Base-by-base conservation (phyloP, 257 asterid genomes). In the Nicotiana otophora region DNA sequence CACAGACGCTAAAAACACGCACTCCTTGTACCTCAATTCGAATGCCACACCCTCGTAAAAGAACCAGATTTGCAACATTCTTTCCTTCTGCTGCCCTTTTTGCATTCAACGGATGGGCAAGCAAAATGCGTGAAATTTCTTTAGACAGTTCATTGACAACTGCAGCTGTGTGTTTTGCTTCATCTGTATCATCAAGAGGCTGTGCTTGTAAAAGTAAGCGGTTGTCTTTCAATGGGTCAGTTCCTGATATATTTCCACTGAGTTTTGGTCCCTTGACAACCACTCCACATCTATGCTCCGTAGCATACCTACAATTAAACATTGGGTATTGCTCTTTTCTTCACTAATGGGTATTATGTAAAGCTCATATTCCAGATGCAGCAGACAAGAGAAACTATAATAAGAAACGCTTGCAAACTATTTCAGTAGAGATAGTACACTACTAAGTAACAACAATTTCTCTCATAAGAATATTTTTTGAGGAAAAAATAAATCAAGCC, bases 221-320 rank as follows among this genome's bases (percentile, higher is more conserved):
- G 78, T 94, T 94, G 87, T 96, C 99, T 88, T 96, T 96, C 90
- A 96, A 83, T 16, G 98, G 99, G 63, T 96, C 99, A 16, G 98
- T 96, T 81, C 99, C 99, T 10, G 98, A 92, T 90, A 96, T 93
- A 84, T 94, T 93, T 85, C 99, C 99, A 88, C 98, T 93, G 87
- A 96, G 86, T 14, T 93, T 94, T 82, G 98, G 98, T 42, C 99
- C 99, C 91, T 96, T 96, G 53, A 96, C 98, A 85, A 96, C 99
- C 77, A 96, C 98, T 17, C 99, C 98, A 87, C 98, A 96, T 87
- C 99, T 93, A 86, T 96, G 99, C 94, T 96, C 99, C 28, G 98
- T 94, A 68, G 99, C 98, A 90, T 94, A 96, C 93, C 98, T 96
- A 81, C 48, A 85, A 60, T 31, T 23, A 77, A 62, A 83, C 53